Percentiles rank a stretch among this genome's conserved stretches.
Conservation (phyloP, 306 rosid genomes). For the Ochetophila trinervis region DNA sequence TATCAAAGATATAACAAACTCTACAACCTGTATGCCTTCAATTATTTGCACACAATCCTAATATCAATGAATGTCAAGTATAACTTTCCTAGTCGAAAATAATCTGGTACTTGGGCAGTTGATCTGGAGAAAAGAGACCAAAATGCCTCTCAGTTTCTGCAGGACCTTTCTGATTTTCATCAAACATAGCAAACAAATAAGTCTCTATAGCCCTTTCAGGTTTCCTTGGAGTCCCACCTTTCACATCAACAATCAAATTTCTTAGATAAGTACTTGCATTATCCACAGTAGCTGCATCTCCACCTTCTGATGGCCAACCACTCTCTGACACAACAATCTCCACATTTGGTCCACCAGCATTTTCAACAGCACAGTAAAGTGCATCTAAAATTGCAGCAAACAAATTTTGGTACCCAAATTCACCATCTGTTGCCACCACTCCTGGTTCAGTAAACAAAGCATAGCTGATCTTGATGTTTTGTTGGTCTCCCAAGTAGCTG, state of each 20-base stretch:
- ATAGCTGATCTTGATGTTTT: constrained; percentile 2
- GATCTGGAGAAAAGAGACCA: constrained; percentile 32
- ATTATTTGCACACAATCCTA: no score
- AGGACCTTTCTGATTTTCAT: constrained; percentile 29
- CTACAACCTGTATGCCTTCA: no score
- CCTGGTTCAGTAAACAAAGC: constrained; percentile 18
- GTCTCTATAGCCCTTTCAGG: constrained; percentile 28
- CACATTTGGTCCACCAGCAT: constrained; percentile 30
- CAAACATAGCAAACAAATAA: constrained; percentile 46
- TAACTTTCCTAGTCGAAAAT: constrained; percentile 14
- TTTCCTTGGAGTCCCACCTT: constrained; percentile 40
- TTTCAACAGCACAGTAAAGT: constrained; percentile 52
- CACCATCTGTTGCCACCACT: constrained; percentile 4
- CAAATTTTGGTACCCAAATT: constrained; percentile 7
- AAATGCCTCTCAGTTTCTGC: constrained; percentile 32
- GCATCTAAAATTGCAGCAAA: constrained; percentile 52
- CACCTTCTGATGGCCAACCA: constrained; percentile 67
- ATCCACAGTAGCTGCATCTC: constrained; percentile 17
- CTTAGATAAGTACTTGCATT: constrained; percentile 43
- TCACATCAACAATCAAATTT: constrained; percentile 46
- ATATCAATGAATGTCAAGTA: no score
- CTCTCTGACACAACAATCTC: constrained; percentile 54
- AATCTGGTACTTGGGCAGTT: constrained; percentile 41
- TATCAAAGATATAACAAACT: no score
- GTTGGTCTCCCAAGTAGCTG: neutral